Evolutionary conservation across 2,329 filamentous ascomycete species (phyloP).

Genomic region (Colletotrichum falcatum): DNA sequence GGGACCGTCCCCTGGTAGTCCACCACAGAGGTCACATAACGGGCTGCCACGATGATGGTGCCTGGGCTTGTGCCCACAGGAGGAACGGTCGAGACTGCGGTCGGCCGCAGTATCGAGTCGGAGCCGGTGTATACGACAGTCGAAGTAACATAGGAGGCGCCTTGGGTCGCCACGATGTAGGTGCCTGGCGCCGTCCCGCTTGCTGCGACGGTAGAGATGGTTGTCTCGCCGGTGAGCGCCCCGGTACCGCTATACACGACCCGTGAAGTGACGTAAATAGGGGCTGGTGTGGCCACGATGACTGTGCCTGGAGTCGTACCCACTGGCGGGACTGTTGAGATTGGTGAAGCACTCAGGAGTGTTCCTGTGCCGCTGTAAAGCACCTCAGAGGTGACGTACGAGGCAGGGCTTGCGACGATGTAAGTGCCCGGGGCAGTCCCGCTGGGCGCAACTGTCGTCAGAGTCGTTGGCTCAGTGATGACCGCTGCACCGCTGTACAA

Average conservation of each 20-base stretch:
- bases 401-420: constrained; percentile 2
- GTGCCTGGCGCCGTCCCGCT: constrained; percentile 31
- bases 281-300: constrained; percentile 26
- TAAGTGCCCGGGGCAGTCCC: constrained; percentile 24
- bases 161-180: constrained; percentile 23
- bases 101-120: background rate
- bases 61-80: constrained; percentile 19
- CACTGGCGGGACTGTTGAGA: constrained; percentile 23
- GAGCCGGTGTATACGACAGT: constrained; percentile 10
- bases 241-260: constrained; percentile 9
- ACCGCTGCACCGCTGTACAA: constrained; percentile 4
- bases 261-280: constrained; percentile 13
- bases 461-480: background rate
- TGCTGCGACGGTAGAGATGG: constrained; percentile 18
- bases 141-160: constrained; percentile 12
- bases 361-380: constrained; percentile 19
- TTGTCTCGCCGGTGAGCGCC: constrained; percentile 22
- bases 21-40: constrained; percentile 22
- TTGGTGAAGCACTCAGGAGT: constrained; percentile 6
- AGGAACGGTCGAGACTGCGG: constrained; percentile 14
- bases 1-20: constrained; percentile 17
- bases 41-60: constrained; percentile 26
- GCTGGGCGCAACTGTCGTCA: constrained; percentile 5
- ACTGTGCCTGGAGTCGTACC: constrained; percentile 30
- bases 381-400: constrained; percentile 12